These are phyloP conservation scores for Volvox carteri DNA, from an alignment of 163 green algal genomes.

Conservation along the genomic window DNA sequence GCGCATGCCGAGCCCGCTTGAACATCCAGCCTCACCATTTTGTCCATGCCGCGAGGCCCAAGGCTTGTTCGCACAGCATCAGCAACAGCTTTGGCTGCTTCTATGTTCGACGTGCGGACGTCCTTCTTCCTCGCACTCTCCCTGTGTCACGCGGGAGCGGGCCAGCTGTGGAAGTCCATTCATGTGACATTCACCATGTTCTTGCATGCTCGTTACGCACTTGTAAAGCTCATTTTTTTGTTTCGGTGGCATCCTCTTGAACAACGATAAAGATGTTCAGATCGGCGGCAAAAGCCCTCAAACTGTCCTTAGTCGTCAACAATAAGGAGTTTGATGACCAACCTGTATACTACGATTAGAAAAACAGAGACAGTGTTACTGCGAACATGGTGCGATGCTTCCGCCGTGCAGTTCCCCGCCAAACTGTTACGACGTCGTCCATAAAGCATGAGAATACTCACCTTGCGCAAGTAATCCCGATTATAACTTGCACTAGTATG, in stretches of 20 bases:
- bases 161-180: not conserved
- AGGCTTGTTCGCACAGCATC: conserved; percentile 97
- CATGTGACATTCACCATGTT: not conserved
- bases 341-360: not conserved
- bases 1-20: conserved; percentile 1
- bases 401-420: not conserved
- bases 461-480: too few relatives aligned
- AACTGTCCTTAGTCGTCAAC: not conserved
- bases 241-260: conserved; percentile 43
- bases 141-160: conserved; percentile 65
- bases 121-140: conserved; percentile 96
- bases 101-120: conserved; percentile 96
- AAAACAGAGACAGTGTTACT: not conserved
- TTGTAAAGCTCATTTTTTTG: conserved; percentile 59
- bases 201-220: not conserved
- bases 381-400: not conserved
- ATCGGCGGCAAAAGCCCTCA: conserved; percentile 37
- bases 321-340: not conserved
- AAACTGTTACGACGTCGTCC: not conserved
- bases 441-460: not conserved
- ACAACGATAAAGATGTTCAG: not conserved
- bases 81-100: conserved; percentile 97
- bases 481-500: too few relatives aligned
- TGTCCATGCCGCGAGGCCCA: conserved; percentile 98
- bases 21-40: conserved; percentile 87